A percentile compares a stretch with the other conserved stretches of the same genome.
Conservation (phyloP, 2,329 filamentous ascomycete species). For the Fusarium continuum region DNA sequence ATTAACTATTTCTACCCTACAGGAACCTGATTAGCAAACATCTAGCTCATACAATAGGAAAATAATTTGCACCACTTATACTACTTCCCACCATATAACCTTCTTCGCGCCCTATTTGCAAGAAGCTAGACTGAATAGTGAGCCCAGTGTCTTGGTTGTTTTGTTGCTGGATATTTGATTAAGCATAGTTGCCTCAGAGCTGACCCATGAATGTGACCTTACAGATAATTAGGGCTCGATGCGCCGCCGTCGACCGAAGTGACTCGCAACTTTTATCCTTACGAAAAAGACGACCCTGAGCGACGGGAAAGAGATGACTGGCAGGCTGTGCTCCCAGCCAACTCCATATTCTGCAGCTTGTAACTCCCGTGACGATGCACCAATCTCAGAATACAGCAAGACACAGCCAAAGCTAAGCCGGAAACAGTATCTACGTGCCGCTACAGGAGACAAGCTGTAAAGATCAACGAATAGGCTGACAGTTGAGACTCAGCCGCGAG, state of each 20-base stretch:
- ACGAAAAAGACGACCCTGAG: background rate
- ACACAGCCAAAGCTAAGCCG: slow-evolving; percentile 2
- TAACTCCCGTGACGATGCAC: background rate
- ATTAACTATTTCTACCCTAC: too few species aligned
- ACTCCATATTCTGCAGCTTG: background rate
- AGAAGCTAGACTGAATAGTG: background rate
- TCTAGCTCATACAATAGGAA: too few species aligned
- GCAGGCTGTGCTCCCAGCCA: background rate
- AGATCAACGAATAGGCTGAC: background rate
- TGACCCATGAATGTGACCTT: too few species aligned
- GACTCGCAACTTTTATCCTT: background rate
- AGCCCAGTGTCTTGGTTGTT: background rate
- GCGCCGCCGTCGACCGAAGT: too few species aligned
- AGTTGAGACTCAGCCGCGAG: background rate
- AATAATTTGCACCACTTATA: too few species aligned
- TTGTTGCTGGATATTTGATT: too few species aligned
- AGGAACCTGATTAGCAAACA: too few species aligned
- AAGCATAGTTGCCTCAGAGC: too few species aligned
- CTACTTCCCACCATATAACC: too few species aligned
- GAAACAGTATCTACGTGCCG: slow-evolving; percentile 16
- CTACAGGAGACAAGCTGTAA: background rate
- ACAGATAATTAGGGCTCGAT: background rate
- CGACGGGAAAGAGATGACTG: background rate
- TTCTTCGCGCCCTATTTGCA: too few species aligned
- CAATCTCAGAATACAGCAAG: background rate